Base-by-base conservation (phyloP, 2,329 filamentous ascomycete species). In the Calonectria montana region DNA sequence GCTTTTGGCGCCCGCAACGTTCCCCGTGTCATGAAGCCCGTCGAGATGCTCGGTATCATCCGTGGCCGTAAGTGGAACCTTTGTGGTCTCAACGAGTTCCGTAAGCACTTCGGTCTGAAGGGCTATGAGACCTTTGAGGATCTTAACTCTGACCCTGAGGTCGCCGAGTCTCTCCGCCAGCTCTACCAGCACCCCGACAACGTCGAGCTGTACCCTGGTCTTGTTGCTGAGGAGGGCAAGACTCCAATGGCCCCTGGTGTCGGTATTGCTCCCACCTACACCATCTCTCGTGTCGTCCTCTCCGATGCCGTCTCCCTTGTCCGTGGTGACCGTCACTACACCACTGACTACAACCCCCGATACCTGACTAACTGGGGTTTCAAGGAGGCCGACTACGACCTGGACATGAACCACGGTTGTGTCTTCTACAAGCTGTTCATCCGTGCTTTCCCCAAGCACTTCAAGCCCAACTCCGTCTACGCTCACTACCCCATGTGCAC, bases 321-420 rank as follows among this genome's bases (percentile, higher is more conserved):
- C 8, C 90, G 94, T 27, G 93, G 93, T 39, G 94, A 97, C 79
- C 87, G 94, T 23, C 93, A 94, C 84, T 95, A 95, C 84, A 96
- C 94, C 0, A 87, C 83, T n/a, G 94, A 96, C 81, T 96, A 93
- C 81, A 91, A 92, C 75, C 90, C 94, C 0, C 89, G 91, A 10
- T 91, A 91, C 76, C 83, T 97, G 57, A 97, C 94, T 1, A 95
- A 94, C 83, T 97, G 94, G 94, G 94, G 94, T 23, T 96, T 90
- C 84, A 90, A 91, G 67, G 93, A 95, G 80, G 93, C 90, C 4
- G 88, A 93, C 23, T 94, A 92, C 68, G 94, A 97, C 76, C 84
- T 92, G 25, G 90, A 89, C 70, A 84, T 96, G 75, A 94, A 97
- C 82, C 92, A 97, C 80, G 94, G 95, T 57, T 95, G 93, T 76